These are phyloP conservation scores for Camillea tinctor DNA, from an alignment of 2,329 filamentous ascomycete species.

Conservation along the genomic window DNA sequence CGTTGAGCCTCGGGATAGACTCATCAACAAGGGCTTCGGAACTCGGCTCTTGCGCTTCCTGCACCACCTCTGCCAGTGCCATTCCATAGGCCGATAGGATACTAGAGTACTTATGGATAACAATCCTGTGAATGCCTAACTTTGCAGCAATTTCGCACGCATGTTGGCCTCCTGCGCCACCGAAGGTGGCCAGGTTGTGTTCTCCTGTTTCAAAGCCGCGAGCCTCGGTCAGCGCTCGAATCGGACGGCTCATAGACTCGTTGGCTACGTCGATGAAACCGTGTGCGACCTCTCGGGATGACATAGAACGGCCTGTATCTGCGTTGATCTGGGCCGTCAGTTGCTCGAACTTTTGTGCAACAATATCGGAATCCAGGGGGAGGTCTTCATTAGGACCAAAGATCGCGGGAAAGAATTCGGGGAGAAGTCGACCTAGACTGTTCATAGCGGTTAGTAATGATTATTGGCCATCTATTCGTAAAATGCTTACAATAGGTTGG, in stretches of 20 bases:
- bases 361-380: conserved; percentile 40
- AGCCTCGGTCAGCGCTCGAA: conserved; percentile 42
- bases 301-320: conserved; percentile 29
- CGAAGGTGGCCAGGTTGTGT: conserved; percentile 46
- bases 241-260: conserved; percentile 73
- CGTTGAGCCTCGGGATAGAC: conserved; percentile 1
- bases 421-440: conserved; percentile 53
- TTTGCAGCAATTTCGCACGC: conserved; percentile 41
- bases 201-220: conserved; percentile 24
- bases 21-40: conserved; percentile 5
- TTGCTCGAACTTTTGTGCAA: conserved; percentile 40
- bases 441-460: not conserved
- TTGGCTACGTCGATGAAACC: conserved; percentile 76
- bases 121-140: conserved; percentile 39
- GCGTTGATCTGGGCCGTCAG: conserved; percentile 43
- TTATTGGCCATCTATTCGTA: not conserved
- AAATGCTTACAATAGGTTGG: conserved; percentile 54
- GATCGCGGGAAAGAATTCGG: conserved; percentile 71
- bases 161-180: conserved; percentile 68
- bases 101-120: conserved; percentile 39
- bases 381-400: conserved; percentile 70
- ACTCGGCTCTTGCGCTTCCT: conserved; percentile 8
- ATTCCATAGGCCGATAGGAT: conserved; percentile 42
- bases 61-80: conserved; percentile 9
- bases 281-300: conserved; percentile 51